phyloP scores from a whole-genome alignment of 2,329 filamentous ascomycete species.

The Colletotrichum graminicola region DNA sequence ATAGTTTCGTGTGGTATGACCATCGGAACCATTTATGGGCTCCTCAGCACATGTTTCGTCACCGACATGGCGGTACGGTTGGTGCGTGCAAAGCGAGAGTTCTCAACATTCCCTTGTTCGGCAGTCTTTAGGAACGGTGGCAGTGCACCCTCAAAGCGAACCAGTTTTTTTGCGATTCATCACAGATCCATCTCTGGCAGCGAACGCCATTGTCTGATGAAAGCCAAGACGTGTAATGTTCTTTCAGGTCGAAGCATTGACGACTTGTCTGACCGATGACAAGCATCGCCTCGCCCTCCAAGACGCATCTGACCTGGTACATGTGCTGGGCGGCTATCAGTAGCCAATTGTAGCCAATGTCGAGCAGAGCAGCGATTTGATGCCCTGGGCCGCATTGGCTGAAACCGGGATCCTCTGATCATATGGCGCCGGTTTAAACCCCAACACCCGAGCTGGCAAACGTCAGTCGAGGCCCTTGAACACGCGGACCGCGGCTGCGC shows the following conservation, averaged over 20 bases:
- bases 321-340: neutral
- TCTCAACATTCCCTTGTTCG: neutral
- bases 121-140: too few species aligned
- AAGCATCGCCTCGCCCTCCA: neutral
- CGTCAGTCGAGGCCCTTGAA: conserved; percentile 5
- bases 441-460: neutral
- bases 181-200: neutral
- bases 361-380: neutral
- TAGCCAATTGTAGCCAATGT: neutral
- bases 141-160: neutral
- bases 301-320: neutral
- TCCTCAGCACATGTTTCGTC: neutral
- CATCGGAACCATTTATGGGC: too few species aligned
- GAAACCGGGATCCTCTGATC: neutral
- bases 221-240: neutral
- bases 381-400: neutral
- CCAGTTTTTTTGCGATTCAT: too few species aligned
- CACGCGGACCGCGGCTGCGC: neutral
- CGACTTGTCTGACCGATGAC: neutral
- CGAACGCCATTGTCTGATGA: too few species aligned
- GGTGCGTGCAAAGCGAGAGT: neutral
- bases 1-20: neutral
- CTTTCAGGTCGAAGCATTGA: neutral
- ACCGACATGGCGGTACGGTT: neutral
- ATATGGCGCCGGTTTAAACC: neutral